Conservation (phyloP, 1,284 basidiomycete genomes). For the Chalciporus sp. region DNA sequence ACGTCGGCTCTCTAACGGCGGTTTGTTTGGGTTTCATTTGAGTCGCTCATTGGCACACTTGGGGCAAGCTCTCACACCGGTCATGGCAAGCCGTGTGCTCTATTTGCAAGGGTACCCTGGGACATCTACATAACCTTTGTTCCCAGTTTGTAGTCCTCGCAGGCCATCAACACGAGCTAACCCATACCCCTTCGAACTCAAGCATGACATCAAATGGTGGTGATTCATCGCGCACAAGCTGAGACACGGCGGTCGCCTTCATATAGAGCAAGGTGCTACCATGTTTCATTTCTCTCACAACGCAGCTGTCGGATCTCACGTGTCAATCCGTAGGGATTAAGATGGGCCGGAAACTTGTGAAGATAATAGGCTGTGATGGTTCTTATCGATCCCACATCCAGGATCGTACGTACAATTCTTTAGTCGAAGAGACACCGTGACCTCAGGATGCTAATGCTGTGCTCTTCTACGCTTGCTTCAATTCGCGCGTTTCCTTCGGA, state of each 20-base stretch:
- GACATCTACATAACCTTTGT: neutral
- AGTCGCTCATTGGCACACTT: slow-evolving; percentile 29
- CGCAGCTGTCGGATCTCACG: neutral
- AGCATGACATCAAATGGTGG: neutral
- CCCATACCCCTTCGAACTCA: neutral
- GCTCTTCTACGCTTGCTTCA: neutral
- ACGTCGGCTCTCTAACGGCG: slow-evolving; percentile 29
- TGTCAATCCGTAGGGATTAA: neutral
- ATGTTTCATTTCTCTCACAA: neutral
- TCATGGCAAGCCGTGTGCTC: slow-evolving; percentile 15
- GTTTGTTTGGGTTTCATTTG: slow-evolving; percentile 34
- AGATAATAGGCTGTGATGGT: slow-evolving; percentile 12
- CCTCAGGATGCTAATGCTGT: slow-evolving; percentile 14
- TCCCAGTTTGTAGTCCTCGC: neutral
- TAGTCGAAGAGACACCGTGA: slow-evolving; percentile 8
- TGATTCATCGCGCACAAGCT: neutral
- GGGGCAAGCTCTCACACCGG: slow-evolving; percentile 28
- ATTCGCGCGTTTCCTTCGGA: slow-evolving; percentile 15
- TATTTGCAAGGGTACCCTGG: slow-evolving; percentile 9
- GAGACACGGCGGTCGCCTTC: neutral
- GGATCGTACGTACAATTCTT: slow-evolving; percentile 4
- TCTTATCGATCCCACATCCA: slow-evolving; percentile 16
- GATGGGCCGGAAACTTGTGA: neutral
- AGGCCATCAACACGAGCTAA: neutral
- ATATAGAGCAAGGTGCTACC: neutral